Evolutionary conservation across 768 basidiomycete species (phyloP).

Genomic region (Pisolithus marmoratus): DNA sequence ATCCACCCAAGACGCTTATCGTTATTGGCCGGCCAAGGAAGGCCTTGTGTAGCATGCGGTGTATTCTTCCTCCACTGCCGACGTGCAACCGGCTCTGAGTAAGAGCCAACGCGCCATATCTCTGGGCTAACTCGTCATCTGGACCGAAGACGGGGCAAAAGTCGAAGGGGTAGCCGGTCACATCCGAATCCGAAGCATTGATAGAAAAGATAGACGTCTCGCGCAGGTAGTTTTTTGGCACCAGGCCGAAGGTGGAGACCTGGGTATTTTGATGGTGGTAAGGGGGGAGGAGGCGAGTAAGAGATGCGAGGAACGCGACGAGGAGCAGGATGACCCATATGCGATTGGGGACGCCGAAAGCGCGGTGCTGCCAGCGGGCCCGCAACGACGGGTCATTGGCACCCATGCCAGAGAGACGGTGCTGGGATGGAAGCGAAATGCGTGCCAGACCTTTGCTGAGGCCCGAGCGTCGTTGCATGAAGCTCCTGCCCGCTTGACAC

Average conservation of each 20-base stretch:
- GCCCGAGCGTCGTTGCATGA: constrained; percentile 57
- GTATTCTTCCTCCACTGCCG: constrained; percentile 78
- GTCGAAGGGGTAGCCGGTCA: constrained; percentile 58
- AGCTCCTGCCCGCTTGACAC: constrained; percentile 5
- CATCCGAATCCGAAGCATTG: constrained; percentile 37
- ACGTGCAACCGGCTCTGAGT: constrained; percentile 70
- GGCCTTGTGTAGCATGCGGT: constrained; percentile 78
- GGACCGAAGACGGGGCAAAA: constrained; percentile 91
- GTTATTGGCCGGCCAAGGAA: constrained; percentile 82
- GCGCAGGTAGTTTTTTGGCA: constrained; percentile 83
- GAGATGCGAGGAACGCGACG: constrained; percentile 47
- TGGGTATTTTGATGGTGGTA: constrained; percentile 18
- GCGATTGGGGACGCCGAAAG: constrained; percentile 58
- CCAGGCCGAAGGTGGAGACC: constrained; percentile 41
- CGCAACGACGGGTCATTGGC: constrained; percentile 37
- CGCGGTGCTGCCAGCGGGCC: constrained; percentile 52
- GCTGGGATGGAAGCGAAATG: constrained; percentile 45
- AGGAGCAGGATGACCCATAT: constrained; percentile 60
- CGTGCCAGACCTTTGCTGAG: constrained; percentile 45
- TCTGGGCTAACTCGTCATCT: constrained; percentile 69
- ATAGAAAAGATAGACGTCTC: constrained; percentile 23
- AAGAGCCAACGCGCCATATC: constrained; percentile 72
- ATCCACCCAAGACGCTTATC: constrained; percentile 86
- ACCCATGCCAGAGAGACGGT: constrained; percentile 40
- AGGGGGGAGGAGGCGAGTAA: constrained; percentile 51